A percentile compares a stretch with the other conserved stretches of the same genome.
Evolutionary conservation across 208 protist species (phyloP).

Genomic region (Acanthamoeba royreba): DNA sequence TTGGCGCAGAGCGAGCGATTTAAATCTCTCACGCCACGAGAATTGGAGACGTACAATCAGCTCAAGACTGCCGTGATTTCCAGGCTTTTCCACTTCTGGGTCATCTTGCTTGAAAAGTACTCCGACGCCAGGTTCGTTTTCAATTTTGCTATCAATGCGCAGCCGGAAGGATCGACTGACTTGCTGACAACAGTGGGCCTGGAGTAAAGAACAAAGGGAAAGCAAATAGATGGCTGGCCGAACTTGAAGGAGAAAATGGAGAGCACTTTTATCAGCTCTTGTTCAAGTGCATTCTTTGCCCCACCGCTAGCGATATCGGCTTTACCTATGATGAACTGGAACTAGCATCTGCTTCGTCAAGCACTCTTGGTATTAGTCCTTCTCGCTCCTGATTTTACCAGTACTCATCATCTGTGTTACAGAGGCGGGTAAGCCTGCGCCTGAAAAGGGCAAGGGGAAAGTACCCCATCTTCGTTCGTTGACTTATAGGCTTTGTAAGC

Average conservation of each 20-base stretch:
- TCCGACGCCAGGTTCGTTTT: not conserved
- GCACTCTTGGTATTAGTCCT: too few relatives aligned
- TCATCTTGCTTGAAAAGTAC: constrained; percentile 65
- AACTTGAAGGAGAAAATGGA: too few relatives aligned
- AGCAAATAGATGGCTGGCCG: too few relatives aligned
- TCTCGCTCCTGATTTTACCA: too few relatives aligned
- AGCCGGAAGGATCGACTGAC: not conserved
- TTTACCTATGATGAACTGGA: constrained; percentile 25
- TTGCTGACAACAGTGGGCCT: too few relatives aligned
- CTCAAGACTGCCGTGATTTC: constrained; percentile 58
- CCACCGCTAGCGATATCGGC: not conserved
- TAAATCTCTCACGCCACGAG: constrained; percentile 53
- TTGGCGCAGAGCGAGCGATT: constrained; percentile 35
- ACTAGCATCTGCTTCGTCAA: not conserved
- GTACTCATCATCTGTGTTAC: not conserved
- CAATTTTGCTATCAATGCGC: not conserved
- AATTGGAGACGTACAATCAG: constrained; percentile 57
- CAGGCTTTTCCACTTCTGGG: constrained; percentile 60
- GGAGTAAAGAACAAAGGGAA: too few relatives aligned
- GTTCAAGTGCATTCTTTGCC: constrained; percentile 17
- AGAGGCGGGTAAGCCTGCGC: not conserved
- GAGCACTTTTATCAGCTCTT: not conserved
- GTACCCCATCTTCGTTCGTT: not conserved
- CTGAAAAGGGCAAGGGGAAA: not conserved
- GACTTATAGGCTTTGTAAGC: constrained; percentile 17